Percentiles rank a stretch among this genome's conserved stretches.
Evolutionary conservation across 495 filamentous ascomycete genomes (phyloP).

Genomic region (Cladorrhinum samala): DNA sequence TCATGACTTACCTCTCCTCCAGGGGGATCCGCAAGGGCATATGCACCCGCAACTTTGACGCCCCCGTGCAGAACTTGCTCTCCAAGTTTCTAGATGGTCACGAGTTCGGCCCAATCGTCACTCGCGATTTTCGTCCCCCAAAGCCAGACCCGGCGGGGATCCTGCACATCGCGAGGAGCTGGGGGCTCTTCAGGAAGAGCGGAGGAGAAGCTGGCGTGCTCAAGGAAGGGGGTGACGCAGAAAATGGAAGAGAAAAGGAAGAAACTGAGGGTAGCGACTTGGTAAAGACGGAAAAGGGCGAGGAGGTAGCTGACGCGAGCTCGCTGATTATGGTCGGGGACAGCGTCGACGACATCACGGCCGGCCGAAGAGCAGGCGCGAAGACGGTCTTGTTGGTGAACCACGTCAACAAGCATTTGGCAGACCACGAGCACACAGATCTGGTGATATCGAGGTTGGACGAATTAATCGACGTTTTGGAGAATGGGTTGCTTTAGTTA

Average conservation of each 20-base stretch:
- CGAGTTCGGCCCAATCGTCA: conserved; percentile 76
- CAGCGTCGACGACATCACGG: conserved; percentile 88
- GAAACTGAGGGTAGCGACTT: conserved; percentile 12
- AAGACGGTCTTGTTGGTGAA: conserved; percentile 85
- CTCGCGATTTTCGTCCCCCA: conserved; percentile 72
- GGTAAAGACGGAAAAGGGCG: conserved; percentile 13
- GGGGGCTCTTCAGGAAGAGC: conserved; percentile 56
- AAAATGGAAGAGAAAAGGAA: conserved; percentile 7
- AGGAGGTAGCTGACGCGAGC: conserved; percentile 41
- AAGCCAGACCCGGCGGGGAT: conserved; percentile 90
- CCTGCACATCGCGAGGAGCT: conserved; percentile 69
- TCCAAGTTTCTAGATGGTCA: conserved; percentile 60
- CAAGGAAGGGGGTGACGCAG: conserved; percentile 15
- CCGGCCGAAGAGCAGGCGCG: conserved; percentile 76
- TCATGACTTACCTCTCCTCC: conserved; percentile 77
- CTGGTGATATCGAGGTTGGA: conserved; percentile 58
- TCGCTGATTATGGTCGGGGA: conserved; percentile 66
- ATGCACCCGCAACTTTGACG: conserved; percentile 93
- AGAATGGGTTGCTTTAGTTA: conserved; percentile 59
- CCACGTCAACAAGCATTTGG: conserved; percentile 67
- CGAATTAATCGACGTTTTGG: conserved; percentile 64
- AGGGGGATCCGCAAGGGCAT: conserved; percentile 66
- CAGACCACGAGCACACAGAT: conserved; percentile 74
- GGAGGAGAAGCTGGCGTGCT: conserved; percentile 20
- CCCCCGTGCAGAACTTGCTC: conserved; percentile 58